These are phyloP conservation scores for Tetracladium maxilliforme DNA, from an alignment of 2,329 filamentous ascomycete genomes.

Conservation along the genomic window DNA sequence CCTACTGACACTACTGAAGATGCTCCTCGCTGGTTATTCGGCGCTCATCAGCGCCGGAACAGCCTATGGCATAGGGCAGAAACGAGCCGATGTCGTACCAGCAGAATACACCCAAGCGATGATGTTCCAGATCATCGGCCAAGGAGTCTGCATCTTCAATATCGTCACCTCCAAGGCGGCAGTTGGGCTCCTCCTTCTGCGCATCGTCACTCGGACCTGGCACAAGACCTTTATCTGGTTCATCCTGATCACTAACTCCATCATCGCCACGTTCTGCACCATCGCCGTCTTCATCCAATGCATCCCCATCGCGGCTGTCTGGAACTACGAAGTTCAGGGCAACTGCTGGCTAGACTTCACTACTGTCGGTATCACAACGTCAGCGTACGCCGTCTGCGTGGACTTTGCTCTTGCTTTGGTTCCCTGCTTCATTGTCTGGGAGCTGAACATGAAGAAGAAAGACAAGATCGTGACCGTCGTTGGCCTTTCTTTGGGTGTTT, in stretches of 20 bases:
- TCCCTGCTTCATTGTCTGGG: constrained; percentile 20
- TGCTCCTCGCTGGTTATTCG: too few relatives aligned
- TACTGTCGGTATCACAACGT: constrained; percentile 2
- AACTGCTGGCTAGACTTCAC: constrained; percentile 5
- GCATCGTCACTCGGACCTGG: constrained; percentile 5
- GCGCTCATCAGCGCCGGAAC: too few relatives aligned
- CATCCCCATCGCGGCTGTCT: constrained; percentile 5
- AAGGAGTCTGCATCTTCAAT: constrained; percentile 6
- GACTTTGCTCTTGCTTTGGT: constrained; percentile 21
- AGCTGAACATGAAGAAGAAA: constrained; percentile 18
- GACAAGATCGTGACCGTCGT: constrained; percentile 20
- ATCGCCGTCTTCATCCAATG: constrained; percentile 6
- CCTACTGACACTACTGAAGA: too few relatives aligned
- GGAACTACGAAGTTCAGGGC: constrained; percentile 4
- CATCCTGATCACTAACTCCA: constrained; percentile 2
- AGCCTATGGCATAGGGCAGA: too few relatives aligned
- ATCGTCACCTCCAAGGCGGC: constrained; percentile 6
- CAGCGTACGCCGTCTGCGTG: constrained; percentile 6
- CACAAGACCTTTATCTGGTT: constrained; percentile 4
- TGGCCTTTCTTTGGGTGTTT: constrained; percentile 19
- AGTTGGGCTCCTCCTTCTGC: constrained; percentile 4
- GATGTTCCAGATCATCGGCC: constrained; percentile 7
- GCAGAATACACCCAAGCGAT: too few relatives aligned
- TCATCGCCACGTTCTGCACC: constrained; percentile 2
- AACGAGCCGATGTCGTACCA: too few relatives aligned